Base-by-base conservation (phyloP, 495 filamentous ascomycete species). In the Hypoxylon subgilvum region DNA sequence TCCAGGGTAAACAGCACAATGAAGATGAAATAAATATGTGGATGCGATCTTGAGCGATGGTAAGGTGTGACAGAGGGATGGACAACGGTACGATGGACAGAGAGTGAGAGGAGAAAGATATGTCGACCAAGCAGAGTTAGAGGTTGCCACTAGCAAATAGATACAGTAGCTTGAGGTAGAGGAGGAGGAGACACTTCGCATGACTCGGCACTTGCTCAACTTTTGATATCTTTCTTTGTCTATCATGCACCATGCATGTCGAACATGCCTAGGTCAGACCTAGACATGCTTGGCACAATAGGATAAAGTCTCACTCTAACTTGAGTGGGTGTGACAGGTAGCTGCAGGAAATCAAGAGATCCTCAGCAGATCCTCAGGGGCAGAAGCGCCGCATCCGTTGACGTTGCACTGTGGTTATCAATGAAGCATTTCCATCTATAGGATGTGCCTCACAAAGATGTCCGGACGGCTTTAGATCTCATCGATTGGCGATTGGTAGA, bases 241-340 rank as follows among this genome's bases (percentile, higher is more conserved):
- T 27, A 54, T 4, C 23, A 25, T 27, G 42, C 25, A 42, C 34
- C 12, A 46, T 4, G 23, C 8, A 27, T 8, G 8, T 27, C 13
- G 8, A 32, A n/a, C n/a, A n/a, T n/a, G n/a, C n/a, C n/a, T n/a
- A n/a, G n/a, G n/a, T n/a, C n/a, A 41, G 47, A 63, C 42, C 60
- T 40, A 54, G 60, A 53, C 42, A 23, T 32, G 38, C 61, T 64
- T 64, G 61, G 61, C 61, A 39, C 6, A 54, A 59, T 64, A 64
- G 54, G 50, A 30, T 58, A 58, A 53, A 44, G 21, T 52, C 16
- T 38, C 14, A 13, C 14, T n/a, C 31, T 13, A 40, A 19, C 32
- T 21, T 25, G 27, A 14, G 46, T 39, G 35, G 48, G 40, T 44
- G 31, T 12, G 18, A 17, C 4, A 27, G 7, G 9, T 23, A 44